Evolutionary conservation across 805 yeast species (phyloP).

Genomic region (Sugiyamaella americana): DNA sequence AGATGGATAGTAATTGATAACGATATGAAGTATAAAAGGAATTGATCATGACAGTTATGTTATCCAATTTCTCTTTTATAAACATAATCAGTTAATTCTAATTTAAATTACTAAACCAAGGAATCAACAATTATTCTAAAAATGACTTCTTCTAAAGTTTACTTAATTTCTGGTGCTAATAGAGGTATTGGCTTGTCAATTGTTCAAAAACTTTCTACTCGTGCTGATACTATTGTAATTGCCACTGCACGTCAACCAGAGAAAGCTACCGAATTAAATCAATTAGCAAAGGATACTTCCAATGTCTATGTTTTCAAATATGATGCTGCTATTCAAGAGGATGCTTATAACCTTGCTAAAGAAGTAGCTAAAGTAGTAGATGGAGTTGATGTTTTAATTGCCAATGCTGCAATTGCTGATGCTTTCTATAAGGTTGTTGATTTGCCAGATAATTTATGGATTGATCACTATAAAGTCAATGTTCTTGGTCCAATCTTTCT

Average conservation of each 20-base stretch:
- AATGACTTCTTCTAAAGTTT: conserved; percentile 14
- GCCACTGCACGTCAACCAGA: conserved; percentile 22
- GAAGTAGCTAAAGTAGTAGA: conserved; percentile 16
- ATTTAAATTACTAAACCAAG: too few species aligned
- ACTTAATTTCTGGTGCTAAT: conserved; percentile 33
- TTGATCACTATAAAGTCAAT: conserved; percentile 23
- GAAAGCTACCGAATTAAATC: conserved; percentile 12
- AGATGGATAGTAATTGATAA: too few species aligned
- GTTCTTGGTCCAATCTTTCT: conserved; percentile 25
- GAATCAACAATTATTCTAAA: neutral
- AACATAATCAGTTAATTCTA: too few species aligned
- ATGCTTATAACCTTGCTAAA: conserved; percentile 17
- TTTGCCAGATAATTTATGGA: conserved; percentile 7
- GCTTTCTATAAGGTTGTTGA: neutral
- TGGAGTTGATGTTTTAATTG: conserved; percentile 26
- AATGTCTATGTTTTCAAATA: conserved; percentile 26
- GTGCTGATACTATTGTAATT: conserved; percentile 23
- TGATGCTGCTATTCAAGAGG: conserved; percentile 21
- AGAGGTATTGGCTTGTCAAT: conserved; percentile 35
- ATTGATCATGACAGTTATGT: too few species aligned
- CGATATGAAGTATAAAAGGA: too few species aligned
- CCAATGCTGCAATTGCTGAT: conserved; percentile 27
- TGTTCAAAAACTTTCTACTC: conserved; percentile 25
- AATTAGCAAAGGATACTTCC: conserved; percentile 7
- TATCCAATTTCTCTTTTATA: too few species aligned